Evolutionary conservation across 495 filamentous ascomycete genomes (phyloP), one percentile per base, ranked within the genome.

Genomic region (Neohortaea acidophila): DNA sequence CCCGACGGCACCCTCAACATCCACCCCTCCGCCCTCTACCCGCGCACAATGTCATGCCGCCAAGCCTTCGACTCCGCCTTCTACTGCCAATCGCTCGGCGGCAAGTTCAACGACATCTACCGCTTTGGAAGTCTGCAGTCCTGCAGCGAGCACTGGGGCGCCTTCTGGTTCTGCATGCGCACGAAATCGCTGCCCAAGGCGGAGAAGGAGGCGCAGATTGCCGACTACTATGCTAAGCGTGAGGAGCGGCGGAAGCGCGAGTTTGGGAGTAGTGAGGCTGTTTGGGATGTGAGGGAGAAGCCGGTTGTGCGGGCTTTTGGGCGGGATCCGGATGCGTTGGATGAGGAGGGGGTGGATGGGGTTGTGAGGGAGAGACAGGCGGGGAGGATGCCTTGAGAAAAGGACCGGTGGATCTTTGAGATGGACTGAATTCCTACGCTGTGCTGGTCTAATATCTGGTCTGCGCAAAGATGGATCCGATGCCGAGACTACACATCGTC

Each of bases 131-230:
- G 55, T 27, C 46, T 89, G 32, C 71, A 76, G 2, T 63, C 69
- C 8, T 97, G 89, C 65, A 62, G 61, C 20, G 75, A 87, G 47
- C 75, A 81, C 30, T 92, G 84, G 81, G 66, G 74, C 47, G 78
- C 87, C 56, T 94, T 89, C 63, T 84, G 87, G 75, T 81, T 93
- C 60, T 97, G 89, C 65, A 92, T 97, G 83, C 75, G 79, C 39
- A 76, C 75, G n/a, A 70, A 72, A 60, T 48, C 55, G 28, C 58
- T 67, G 55, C 27, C 48, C 4, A 51, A 45, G 12, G 49, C 44
- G 23, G 46, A 65, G 48, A 65, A 66, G 46, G 68, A 64, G 45
- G 65, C 62, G 38, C 67, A 66, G 43, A 70, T 97, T 35, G 60
- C 65, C 43, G 77, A 72, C 27, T 71, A 78, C 56, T 84, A 91